Evolutionary conservation across 306 rosid species (phyloP).

Genomic region (Rosa multiflora): DNA sequence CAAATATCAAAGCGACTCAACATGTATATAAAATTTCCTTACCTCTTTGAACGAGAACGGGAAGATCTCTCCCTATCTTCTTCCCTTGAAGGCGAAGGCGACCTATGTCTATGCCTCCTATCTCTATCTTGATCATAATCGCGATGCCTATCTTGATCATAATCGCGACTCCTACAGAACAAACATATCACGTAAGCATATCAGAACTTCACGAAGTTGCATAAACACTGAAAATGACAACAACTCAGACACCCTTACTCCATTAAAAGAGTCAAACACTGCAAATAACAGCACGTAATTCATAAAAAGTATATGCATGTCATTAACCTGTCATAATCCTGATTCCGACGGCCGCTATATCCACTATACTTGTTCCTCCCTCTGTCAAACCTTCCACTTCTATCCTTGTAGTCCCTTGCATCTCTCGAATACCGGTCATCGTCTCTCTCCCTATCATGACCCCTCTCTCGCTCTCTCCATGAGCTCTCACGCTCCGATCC

Average conservation of each 20-base stretch:
- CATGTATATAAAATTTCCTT: not conserved
- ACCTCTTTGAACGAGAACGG: slow-evolving; percentile 56
- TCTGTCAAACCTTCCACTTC: slow-evolving; percentile 39
- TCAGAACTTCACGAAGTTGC: not conserved
- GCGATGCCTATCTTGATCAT: slow-evolving; percentile 45
- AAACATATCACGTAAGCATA: slow-evolving; percentile 1
- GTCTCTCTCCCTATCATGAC: slow-evolving; percentile 42
- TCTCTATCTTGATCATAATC: slow-evolving; percentile 52
- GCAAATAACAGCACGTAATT: not conserved
- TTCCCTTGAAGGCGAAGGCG: slow-evolving; percentile 42
- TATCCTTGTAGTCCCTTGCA: slow-evolving; percentile 45
- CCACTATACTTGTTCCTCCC: slow-evolving; percentile 45
- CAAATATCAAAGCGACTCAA: slow-evolving; percentile 15
- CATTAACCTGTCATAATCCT: slow-evolving; percentile 55
- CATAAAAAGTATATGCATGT: not conserved
- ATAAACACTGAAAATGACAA: not conserved
- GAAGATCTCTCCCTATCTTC: slow-evolving; percentile 53
- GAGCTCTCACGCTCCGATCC: slow-evolving; percentile 52
- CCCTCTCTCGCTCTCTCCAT: slow-evolving; percentile 43
- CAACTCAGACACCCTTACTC: not conserved
- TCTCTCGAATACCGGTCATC: slow-evolving; percentile 28
- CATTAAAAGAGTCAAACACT: not conserved
- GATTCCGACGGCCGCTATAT: slow-evolving; percentile 34
- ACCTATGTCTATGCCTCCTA: slow-evolving; percentile 46
- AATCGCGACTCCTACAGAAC: slow-evolving; percentile 46